These are phyloP conservation scores for Zygoascus sp. DNA, from an alignment of 1,139 yeast genomes.

Conservation along the genomic window DNA sequence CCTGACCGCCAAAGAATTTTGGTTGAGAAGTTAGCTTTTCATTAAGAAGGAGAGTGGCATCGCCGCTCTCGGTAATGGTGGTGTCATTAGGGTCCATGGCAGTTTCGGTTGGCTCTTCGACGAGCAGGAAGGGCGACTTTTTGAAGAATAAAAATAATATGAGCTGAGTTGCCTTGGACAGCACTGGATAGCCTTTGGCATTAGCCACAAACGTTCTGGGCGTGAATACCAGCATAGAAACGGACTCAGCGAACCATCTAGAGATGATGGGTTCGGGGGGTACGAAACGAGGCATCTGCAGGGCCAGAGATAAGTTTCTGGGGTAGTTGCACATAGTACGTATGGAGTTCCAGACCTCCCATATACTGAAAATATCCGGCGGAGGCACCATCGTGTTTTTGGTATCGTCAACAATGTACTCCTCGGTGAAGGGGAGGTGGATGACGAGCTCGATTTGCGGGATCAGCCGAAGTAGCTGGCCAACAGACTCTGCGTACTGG, in stretches of 20 bases:
- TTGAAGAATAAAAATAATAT: conserved; percentile 40
- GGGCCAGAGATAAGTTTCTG: conserved; percentile 48
- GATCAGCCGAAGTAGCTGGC: conserved; percentile 29
- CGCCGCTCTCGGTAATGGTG: conserved; percentile 13
- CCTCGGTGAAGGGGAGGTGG: conserved; percentile 43
- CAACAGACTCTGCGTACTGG: conserved; percentile 44
- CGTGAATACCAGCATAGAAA: conserved; percentile 51
- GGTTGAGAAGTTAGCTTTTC: conserved; percentile 7
- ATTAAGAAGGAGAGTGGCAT: conserved; percentile 1
- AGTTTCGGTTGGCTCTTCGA: conserved; percentile 28
- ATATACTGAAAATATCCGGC: conserved; percentile 52
- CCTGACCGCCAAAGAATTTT: conserved; percentile 40
- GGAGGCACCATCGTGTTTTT: conserved; percentile 38
- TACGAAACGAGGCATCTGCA: conserved; percentile 49
- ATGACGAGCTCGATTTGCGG: conserved; percentile 35
- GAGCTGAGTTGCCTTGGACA: conserved; percentile 51
- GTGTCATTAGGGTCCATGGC: conserved; percentile 19
- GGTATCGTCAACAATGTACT: conserved; percentile 33
- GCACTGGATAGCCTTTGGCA: conserved; percentile 56
- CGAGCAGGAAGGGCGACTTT: conserved; percentile 32
- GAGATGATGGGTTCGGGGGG: conserved; percentile 47
- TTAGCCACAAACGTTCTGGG: conserved; percentile 52
- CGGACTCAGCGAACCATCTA: conserved; percentile 65
- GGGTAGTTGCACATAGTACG: conserved; percentile 51
- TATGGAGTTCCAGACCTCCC: conserved; percentile 69